Evolutionary conservation across 1,284 basidiomycete genomes (phyloP).

Genomic region (Mycosarcoma mackinlayi): DNA sequence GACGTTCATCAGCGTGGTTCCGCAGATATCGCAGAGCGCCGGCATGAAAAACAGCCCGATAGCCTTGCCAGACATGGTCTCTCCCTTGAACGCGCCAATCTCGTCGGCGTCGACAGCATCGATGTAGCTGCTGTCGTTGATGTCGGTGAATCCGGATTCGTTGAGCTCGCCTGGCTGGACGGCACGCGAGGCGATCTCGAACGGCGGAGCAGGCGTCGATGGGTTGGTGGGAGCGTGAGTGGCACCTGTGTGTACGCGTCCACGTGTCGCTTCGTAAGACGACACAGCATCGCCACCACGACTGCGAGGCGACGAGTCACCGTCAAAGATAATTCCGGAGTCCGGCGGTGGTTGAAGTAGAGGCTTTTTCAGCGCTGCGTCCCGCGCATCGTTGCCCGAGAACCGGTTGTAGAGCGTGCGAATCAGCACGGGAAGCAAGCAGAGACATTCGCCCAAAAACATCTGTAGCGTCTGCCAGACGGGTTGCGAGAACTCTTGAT

Average conservation of each 20-base stretch:
- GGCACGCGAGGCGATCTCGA: slow-evolving; percentile 44
- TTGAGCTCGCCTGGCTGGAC: slow-evolving; percentile 43
- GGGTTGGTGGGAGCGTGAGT: slow-evolving; percentile 46
- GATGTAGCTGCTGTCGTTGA: slow-evolving; percentile 42
- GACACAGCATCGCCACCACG: slow-evolving; percentile 25
- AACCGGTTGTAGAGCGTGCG: slow-evolving; percentile 30
- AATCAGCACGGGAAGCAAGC: slow-evolving; percentile 54
- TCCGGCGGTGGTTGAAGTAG: slow-evolving; percentile 39
- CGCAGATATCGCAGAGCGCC: slow-evolving; percentile 86
- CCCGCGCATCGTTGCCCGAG: slow-evolving; percentile 13
- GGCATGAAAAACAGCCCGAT: slow-evolving; percentile 79
- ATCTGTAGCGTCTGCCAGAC: slow-evolving; percentile 68
- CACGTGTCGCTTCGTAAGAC: slow-evolving; percentile 45
- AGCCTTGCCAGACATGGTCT: slow-evolving; percentile 39
- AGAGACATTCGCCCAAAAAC: slow-evolving; percentile 69
- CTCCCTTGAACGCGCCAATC: slow-evolving; percentile 32
- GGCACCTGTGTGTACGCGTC: slow-evolving; percentile 40
- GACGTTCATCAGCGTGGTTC: slow-evolving; percentile 92
- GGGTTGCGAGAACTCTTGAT: slow-evolving; percentile 61
- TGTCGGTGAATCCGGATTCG: slow-evolving; percentile 25
- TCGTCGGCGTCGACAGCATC: slow-evolving; percentile 31
- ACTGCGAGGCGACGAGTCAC: slow-evolving; percentile 25
- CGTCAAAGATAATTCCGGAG: slow-evolving; percentile 41
- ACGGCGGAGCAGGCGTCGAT: slow-evolving; percentile 34
- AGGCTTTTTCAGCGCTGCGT: slow-evolving; percentile 47